These are phyloP conservation scores for Botrytis deweyae DNA, from an alignment of 2,329 filamentous ascomycete species.

Conservation along the genomic window DNA sequence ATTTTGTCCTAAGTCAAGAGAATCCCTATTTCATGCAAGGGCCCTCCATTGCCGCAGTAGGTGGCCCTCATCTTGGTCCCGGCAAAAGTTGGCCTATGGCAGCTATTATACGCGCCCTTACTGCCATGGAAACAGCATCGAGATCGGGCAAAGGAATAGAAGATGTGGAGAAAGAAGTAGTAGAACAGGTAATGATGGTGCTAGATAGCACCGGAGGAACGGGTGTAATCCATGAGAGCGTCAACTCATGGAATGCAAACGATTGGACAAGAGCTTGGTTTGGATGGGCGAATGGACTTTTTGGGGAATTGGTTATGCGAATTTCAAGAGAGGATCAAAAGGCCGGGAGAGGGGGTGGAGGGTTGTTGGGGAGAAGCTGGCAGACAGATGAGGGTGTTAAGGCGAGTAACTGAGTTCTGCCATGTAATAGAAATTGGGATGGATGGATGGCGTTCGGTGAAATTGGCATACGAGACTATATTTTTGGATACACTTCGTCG, in stretches of 20 bases:
- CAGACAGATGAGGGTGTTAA: background rate
- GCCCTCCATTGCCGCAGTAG: slow-evolving; percentile 62
- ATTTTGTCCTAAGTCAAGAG: slow-evolving; percentile 70
- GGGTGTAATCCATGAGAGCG: slow-evolving; percentile 51
- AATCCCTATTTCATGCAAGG: slow-evolving; percentile 72
- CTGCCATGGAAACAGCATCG: slow-evolving; percentile 40
- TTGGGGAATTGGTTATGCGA: slow-evolving; percentile 19
- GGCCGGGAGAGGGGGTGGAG: background rate
- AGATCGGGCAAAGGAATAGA: slow-evolving; percentile 9
- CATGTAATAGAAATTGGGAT: background rate
- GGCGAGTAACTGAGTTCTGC: background rate
- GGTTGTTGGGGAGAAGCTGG: slow-evolving; percentile 17
- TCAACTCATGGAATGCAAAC: slow-evolving; percentile 44
- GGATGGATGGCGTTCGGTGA: background rate
- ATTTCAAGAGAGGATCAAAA: slow-evolving; percentile 14
- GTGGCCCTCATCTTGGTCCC: slow-evolving; percentile 65
- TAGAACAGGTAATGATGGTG: slow-evolving; percentile 33
- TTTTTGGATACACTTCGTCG: background rate
- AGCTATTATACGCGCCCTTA: slow-evolving; percentile 51
- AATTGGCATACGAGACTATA: background rate
- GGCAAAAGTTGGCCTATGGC: slow-evolving; percentile 57
- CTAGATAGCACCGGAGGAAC: slow-evolving; percentile 30
- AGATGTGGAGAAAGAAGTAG: slow-evolving; percentile 35
- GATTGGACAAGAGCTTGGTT: slow-evolving; percentile 56
- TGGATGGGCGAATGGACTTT: slow-evolving; percentile 68